A percentile compares a stretch with the other conserved stretches of the same genome.
phyloP scores from a whole-genome alignment of 2,329 filamentous ascomycete species.

The Metarhizium robertsii region DNA sequence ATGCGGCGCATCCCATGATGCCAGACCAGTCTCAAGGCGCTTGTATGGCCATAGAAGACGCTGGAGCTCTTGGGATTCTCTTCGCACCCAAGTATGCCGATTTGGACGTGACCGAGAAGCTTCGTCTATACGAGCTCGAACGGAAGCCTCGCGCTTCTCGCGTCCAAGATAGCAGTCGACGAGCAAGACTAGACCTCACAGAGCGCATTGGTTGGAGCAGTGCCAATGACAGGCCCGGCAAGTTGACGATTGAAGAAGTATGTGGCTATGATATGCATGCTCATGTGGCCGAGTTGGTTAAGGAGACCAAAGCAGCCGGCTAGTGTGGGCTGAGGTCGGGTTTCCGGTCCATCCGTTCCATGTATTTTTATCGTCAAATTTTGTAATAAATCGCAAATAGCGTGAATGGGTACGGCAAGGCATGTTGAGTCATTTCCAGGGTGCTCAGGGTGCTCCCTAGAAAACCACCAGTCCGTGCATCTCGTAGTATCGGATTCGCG shows the following conservation, averaged over 20 bases:
- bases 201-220: constrained; percentile 18
- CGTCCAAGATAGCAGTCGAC: constrained; percentile 40
- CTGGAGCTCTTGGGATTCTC: constrained; percentile 48
- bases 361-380: not conserved
- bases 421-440: not conserved
- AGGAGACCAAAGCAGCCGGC: not conserved
- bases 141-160: constrained; percentile 38
- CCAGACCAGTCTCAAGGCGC: constrained; percentile 58
- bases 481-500: constrained; percentile 24
- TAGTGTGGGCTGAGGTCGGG: not conserved
- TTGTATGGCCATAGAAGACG: constrained; percentile 57
- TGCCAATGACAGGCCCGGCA: constrained; percentile 40
- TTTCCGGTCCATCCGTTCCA: not conserved
- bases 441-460: constrained; percentile 7
- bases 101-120: constrained; percentile 30
- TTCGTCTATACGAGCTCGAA: constrained; percentile 38
- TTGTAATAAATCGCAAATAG: not conserved
- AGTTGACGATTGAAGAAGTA: constrained; percentile 55
- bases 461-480: constrained; percentile 26
- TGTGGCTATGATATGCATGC: constrained; percentile 37
- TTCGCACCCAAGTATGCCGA: constrained; percentile 33
- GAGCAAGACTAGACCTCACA: constrained; percentile 44
- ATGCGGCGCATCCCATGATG: constrained; percentile 60
- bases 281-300: constrained; percentile 11
- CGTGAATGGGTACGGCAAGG: not conserved